Evolutionary conservation across 805 yeast species (phyloP).

Genomic region (Pichia ethanolica): DNA sequence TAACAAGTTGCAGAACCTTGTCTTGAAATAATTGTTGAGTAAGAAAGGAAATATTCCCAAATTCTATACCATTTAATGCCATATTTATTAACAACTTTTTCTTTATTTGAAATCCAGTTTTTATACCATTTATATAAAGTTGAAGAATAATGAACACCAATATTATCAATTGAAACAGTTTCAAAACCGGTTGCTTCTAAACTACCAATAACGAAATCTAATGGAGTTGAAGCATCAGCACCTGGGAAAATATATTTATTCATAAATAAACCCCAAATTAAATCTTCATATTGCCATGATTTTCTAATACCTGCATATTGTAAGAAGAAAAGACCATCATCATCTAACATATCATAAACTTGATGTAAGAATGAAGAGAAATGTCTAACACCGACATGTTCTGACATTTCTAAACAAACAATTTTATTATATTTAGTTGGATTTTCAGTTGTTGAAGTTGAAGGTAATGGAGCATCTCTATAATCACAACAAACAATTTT

Average conservation of each 20-base stretch:
- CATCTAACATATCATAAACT: conserved; percentile 81
- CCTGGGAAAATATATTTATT: conserved; percentile 96
- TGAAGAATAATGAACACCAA: conserved; percentile 89
- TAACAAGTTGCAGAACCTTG: conserved; percentile 91
- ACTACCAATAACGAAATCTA: conserved; percentile 68
- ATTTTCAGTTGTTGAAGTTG: conserved; percentile 22
- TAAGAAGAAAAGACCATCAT: conserved; percentile 80
- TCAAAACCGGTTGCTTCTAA: conserved; percentile 85
- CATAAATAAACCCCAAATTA: conserved; percentile 93
- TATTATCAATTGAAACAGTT: conserved; percentile 73
- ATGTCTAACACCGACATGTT: conserved; percentile 89
- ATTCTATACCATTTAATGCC: conserved; percentile 88
- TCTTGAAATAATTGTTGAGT: conserved; percentile 77
- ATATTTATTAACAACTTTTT: conserved; percentile 66
- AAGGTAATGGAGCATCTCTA: conserved; percentile 80
- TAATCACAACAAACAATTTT: conserved; percentile 77
- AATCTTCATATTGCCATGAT: conserved; percentile 90
- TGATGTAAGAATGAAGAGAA: conserved; percentile 69
- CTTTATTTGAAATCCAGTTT: conserved; percentile 85
- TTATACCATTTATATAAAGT: conserved; percentile 93
- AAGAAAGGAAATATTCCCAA: conserved; percentile 87
- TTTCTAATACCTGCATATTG: conserved; percentile 90
- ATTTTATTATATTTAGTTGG: conserved; percentile 69
- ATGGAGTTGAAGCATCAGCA: conserved; percentile 93
- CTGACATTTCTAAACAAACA: conserved; percentile 91